Base-by-base conservation (phyloP, 2,329 filamentous ascomycete genomes). In the Pyrenophora teres region DNA sequence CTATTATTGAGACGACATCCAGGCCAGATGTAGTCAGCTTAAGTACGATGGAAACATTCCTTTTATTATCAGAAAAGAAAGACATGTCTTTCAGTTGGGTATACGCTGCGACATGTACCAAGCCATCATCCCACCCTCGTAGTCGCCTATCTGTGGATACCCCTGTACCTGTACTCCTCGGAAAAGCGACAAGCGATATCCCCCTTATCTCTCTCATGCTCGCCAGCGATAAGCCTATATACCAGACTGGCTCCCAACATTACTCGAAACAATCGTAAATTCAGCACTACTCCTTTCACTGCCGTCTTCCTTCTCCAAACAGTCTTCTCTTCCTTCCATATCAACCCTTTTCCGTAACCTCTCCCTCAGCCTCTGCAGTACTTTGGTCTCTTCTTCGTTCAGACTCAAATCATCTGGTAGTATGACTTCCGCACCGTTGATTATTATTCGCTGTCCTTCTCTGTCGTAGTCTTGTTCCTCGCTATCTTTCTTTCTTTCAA, bases 381-480 rank as follows among this genome's bases (percentile, higher is more conserved):
- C n/a, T 40, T 60, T 55, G 7, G 59, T 56, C 43, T 78, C 74
- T 32, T 74, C 69, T 8, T 56, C 46, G 15, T 69, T 72, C 42
- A 78, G 50, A 15, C 63, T 56, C 18, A 77, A 50, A 23, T 71
- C 61, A 18, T 67, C 60, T 23, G 76, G 76, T 16, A 78, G 37
- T 13, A 60, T 45, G 3, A 77, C 63, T 23, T 63, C 50, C 1
- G 65, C 56, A 5, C 68, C 59, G 1, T 59, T 67, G 15, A 77
- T 70, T 18, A 66, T 59, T 23, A 77, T 70, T 15, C 16, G 56
- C 18, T 60, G 54, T 3, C 52, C 54, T 5, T 60, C 50, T 21
- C 51, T 49, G 15, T 59, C 53, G 10, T 60, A 63, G 25, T 15
- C 54, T 31, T 64, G 48, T 30, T 60, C 44, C 33, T 64, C 50